Conservation (phyloP, 768 basidiomycete species). For the Hypsizygus marmoreus region DNA sequence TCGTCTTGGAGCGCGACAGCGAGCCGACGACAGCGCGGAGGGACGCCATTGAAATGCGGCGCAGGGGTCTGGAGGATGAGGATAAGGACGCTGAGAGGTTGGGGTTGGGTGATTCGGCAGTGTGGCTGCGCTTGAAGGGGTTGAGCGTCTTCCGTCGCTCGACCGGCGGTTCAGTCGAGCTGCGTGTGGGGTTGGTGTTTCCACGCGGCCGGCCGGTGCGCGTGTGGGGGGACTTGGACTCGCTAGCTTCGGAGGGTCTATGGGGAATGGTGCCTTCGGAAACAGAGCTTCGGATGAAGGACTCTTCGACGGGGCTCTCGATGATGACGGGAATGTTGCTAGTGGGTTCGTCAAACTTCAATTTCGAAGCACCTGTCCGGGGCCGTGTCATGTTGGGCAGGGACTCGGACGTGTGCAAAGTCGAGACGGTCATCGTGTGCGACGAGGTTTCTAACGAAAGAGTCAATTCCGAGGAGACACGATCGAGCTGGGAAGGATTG, state of each 20-base stretch:
- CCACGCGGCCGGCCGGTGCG: constrained; percentile 10
- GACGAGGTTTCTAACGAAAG: constrained; percentile 32
- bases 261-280: constrained; percentile 10
- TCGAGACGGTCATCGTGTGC: constrained; percentile 25
- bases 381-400: constrained; percentile 1
- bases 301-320: constrained; percentile 40
- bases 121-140: constrained; percentile 37
- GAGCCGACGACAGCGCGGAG: constrained; percentile 47
- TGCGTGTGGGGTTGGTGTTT: constrained; percentile 12
- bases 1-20: constrained; percentile 24
- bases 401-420: constrained; percentile 20
- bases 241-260: not conserved
- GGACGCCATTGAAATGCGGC: constrained; percentile 31
- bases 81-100: too few species aligned
- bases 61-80: constrained; percentile 16
- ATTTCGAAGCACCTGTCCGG: constrained; percentile 14
- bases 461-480: constrained; percentile 25
- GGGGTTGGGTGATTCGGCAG: constrained; percentile 10
- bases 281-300: constrained; percentile 2
- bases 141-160: constrained; percentile 35
- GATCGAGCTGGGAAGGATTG: constrained; percentile 14
- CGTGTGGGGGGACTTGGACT: not conserved
- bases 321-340: constrained; percentile 31
- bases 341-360: constrained; percentile 22
- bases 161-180: not conserved